These are phyloP conservation scores for Xylariales sp. DNA, from an alignment of 2,329 filamentous ascomycete genomes.

Conservation along the genomic window DNA sequence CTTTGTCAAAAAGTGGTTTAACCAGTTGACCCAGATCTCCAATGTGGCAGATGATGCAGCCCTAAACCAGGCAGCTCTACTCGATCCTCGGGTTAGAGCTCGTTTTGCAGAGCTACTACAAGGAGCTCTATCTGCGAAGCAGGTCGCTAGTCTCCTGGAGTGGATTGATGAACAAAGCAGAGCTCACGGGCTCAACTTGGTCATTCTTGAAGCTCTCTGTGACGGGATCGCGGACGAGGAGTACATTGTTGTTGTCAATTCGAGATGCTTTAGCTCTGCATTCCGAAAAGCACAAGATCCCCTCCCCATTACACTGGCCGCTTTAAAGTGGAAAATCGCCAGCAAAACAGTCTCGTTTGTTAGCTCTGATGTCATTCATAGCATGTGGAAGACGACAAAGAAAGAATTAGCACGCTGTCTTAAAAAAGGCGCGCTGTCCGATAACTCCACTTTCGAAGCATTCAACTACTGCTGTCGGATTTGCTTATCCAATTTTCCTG, in stretches of 20 bases:
- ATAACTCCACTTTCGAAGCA: slow-evolving; percentile 21
- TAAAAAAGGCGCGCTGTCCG: slow-evolving; percentile 14
- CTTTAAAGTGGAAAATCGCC: slow-evolving; percentile 23
- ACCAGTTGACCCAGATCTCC: slow-evolving; percentile 16
- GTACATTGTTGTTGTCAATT: slow-evolving; percentile 22
- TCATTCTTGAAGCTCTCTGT: slow-evolving; percentile 33
- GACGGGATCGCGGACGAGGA: slow-evolving; percentile 28
- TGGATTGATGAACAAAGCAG: slow-evolving; percentile 21
- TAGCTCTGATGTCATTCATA: slow-evolving; percentile 15
- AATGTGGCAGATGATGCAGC: slow-evolving; percentile 3
- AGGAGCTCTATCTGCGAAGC: slow-evolving; percentile 28
- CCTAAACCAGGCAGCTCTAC: slow-evolving; percentile 19
- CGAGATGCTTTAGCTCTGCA: slow-evolving; percentile 27
- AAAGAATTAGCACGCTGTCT: slow-evolving; percentile 17
- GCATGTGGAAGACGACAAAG: slow-evolving; percentile 20
- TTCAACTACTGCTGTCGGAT: slow-evolving; percentile 22
- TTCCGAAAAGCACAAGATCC: slow-evolving; percentile 17
- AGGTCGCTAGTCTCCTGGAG: slow-evolving; percentile 30
- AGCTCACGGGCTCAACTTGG: slow-evolving; percentile 21
- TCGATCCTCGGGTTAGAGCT: slow-evolving; percentile 19
- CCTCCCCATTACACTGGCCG: slow-evolving; percentile 16
- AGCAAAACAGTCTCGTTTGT: slow-evolving; percentile 21
- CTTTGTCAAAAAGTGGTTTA: slow-evolving; percentile 33
- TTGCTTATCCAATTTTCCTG: slow-evolving; percentile 20
- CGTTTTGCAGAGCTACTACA: slow-evolving; percentile 26